Evolutionary conservation across 371 early-diverging fungal genomes (phyloP), one percentile per base, ranked within the genome.

Genomic region (Paraphysoderma sedebokerense): DNA sequence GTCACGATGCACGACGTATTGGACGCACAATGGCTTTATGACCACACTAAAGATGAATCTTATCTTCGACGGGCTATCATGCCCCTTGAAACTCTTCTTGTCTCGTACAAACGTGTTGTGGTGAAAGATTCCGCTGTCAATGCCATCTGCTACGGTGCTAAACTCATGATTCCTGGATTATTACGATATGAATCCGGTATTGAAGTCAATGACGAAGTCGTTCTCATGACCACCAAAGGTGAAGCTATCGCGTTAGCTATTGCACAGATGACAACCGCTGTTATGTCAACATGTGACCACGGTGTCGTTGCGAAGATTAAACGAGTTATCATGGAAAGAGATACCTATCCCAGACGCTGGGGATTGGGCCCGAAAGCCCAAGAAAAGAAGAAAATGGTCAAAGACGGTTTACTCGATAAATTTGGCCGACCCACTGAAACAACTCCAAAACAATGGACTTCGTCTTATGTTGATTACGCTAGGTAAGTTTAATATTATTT

Each of bases 271-370:
- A 84, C 87, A 28, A 91, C 96, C 9, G 79, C 92, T 23, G 93
- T 93, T 51, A 91, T 99, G 87, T 86, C 81, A 26, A 80, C 90
- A 8, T 81, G 83, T 67, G 75, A 79, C 48, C 90, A 90, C 62
- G 98, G 98, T 38, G 87, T 96, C 23, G 95, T 99, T 46, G 88
- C 93, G 58, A 90, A 92, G 75, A 92, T 97, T 60, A 98, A 98
- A 81, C 82, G 99, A 61, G 98, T 99, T 38, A 98, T 99, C 53
- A 99, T 99, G 99, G 98, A 98, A 67, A 87, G 98, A 52, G 98
- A 93, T 66, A 89, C 97, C 12, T 99, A 99, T 65, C 95, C 95
- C 39, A 81, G 90, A 46, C 75, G 82, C 49, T 99, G 98, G 98
- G 98, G 99, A 27, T 68, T 96, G 57, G 97, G 97, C 41, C 92